Conservation (phyloP, 805 yeast genomes). For the Candida golubevii region DNA sequence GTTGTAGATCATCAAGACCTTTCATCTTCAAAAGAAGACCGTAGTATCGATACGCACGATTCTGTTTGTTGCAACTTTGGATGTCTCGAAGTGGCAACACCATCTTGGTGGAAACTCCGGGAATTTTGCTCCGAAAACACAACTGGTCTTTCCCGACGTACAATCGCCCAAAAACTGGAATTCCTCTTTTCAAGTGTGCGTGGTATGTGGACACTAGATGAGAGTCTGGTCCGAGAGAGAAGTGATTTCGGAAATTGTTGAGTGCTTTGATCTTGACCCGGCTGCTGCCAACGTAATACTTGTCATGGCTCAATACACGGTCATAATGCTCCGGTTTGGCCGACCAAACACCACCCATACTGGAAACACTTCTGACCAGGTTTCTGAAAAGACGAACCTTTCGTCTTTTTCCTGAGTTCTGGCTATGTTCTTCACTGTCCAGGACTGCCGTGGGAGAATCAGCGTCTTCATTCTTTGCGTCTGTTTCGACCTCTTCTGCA, state of each 20-base stretch:
- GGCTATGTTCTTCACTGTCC: not conserved
- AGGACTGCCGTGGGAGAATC: not conserved
- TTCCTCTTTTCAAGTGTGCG: conserved; percentile 60
- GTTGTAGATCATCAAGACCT: conserved; percentile 71
- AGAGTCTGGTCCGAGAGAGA: conserved; percentile 54
- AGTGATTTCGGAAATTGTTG: conserved; percentile 60
- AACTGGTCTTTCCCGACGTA: conserved; percentile 64
- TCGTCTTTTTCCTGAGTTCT: conserved; percentile 8
- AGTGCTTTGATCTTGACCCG: conserved; percentile 45
- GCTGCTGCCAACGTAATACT: conserved; percentile 42
- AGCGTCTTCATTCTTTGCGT: not conserved
- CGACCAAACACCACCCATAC: conserved; percentile 44
- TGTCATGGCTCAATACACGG: conserved; percentile 37
- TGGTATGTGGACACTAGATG: conserved; percentile 64
- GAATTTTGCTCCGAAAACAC: conserved; percentile 78
- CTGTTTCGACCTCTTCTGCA: not conserved
- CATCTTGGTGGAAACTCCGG: conserved; percentile 77
- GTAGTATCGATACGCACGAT: conserved; percentile 35
- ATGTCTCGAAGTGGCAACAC: conserved; percentile 72
- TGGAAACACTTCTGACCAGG: conserved; percentile 30
- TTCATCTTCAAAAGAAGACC: conserved; percentile 67
- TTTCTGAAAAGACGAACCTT: conserved; percentile 7
- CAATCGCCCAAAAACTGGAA: conserved; percentile 81
- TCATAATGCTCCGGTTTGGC: conserved; percentile 62
- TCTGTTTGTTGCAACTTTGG: conserved; percentile 53